phyloP scores from a whole-genome alignment of 352 stramenopile species.

The Blastocystis sp. region DNA sequence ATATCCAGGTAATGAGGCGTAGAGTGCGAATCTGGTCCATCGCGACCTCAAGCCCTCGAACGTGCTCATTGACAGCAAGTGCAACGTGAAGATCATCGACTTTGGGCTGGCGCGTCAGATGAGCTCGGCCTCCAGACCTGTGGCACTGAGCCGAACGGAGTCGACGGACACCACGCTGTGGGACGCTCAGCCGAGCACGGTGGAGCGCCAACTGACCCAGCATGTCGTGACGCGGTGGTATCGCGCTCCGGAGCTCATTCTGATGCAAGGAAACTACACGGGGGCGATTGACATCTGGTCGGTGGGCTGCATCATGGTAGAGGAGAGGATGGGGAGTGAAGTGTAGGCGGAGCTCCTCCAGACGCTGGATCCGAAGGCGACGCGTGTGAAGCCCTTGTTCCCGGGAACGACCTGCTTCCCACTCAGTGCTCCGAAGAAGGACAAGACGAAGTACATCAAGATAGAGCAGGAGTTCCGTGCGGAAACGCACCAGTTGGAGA shows the following conservation, averaged over 20 bases:
- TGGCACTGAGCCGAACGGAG: not conserved
- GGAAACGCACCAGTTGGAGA: constrained; percentile 85
- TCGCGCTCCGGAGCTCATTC: constrained; percentile 91
- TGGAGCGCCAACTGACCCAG: constrained; percentile 89
- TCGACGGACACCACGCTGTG: not conserved
- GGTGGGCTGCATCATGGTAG: constrained; percentile 96
- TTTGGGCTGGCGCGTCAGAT: constrained; percentile 66
- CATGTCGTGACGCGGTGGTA: constrained; percentile 99
- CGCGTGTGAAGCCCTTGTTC: constrained; percentile 76
- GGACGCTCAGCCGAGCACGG: not conserved
- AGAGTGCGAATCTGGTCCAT: constrained; percentile 78
- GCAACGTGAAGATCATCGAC: constrained; percentile 75
- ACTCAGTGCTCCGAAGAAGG: constrained; percentile 76
- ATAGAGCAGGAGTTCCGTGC: constrained; percentile 43
- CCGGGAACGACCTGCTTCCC: constrained; percentile 79
- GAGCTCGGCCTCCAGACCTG: not conserved
- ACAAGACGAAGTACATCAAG: constrained; percentile 76
- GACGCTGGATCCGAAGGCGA: constrained; percentile 42
- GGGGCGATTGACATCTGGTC: constrained; percentile 98
- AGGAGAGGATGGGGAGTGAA: not conserved
- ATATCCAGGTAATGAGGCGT: not conserved
- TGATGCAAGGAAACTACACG: constrained; percentile 90
- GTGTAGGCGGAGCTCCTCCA: constrained; percentile 66
- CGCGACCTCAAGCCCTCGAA: constrained; percentile 85
- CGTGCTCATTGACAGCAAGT: constrained; percentile 82